Evolutionary conservation across 1,139 yeast genomes (phyloP), one percentile per base, ranked within the genome.

Genomic region (Blastobotrys persicus): DNA sequence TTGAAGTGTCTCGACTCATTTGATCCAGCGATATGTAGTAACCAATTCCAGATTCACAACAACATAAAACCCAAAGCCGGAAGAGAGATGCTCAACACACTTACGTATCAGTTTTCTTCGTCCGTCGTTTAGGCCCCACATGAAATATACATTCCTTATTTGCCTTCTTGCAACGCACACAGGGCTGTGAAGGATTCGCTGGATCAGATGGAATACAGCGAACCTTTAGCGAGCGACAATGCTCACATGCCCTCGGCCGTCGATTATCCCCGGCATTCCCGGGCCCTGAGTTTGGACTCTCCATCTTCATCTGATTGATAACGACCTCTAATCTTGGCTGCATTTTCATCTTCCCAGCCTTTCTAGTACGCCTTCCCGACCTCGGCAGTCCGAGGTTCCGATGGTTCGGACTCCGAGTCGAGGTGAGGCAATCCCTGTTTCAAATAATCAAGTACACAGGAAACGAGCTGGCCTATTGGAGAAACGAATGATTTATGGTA

Each of bases 141-240:
- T 86, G 88, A 48, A 85, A 81, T 51, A 82, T 83, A 68, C 97
- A 89, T 32, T 67, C 68, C 51, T 82, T 73, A 40, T 77, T 75
- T 20, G 85, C 75, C 62, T 81, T 86, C 31, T 78, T 56, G 64
- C 97, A 89, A 45, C 96, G 74, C 6, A 77, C 69, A 67, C 97
- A 89, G 0, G 92, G 80, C n/a, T 81, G 78, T 1, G 73, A 64
- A 3, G 83, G 84, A 54, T 79, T 75, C 12, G 68, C 58, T 0
- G 77, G 73, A 62, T 85, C 85, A 1, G 84, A 73, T 0, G 95
- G 94, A 11, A 85, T 81, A 65, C 96, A 88, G 57, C 84, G 82
- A 32, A 88, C 95, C 61, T 88, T 88, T 46, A 88, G 73, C 0
- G 85, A 66, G 60, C 88, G 95, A 64, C 96, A 88, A 48, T 83